Evolutionary conservation across 139 green algal species (phyloP).

Genomic region (Chlamydomonas eustigma): DNA sequence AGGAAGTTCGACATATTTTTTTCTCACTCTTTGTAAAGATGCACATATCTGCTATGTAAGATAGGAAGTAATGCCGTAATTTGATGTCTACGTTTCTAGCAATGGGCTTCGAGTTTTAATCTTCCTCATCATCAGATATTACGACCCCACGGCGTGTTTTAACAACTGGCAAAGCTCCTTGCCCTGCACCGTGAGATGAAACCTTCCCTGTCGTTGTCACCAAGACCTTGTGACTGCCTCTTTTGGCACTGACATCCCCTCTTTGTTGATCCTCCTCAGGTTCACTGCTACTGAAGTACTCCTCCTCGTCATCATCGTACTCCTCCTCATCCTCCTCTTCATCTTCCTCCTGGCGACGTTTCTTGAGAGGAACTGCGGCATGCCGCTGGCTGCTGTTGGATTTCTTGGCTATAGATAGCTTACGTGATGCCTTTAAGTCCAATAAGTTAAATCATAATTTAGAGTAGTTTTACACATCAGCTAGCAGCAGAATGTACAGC

Average conservation of each 20-base stretch:
- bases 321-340: constrained; percentile 14
- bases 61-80: too few relatives aligned
- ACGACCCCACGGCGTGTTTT: constrained; percentile 8
- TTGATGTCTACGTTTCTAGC: too few relatives aligned
- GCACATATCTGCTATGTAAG: too few relatives aligned
- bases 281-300: not conserved
- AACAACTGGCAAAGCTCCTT: not conserved
- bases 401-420: not conserved
- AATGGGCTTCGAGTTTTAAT: too few relatives aligned
- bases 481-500: too few relatives aligned
- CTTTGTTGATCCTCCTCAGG: not conserved
- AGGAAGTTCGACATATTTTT: too few relatives aligned
- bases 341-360: not conserved
- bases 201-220: too few relatives aligned
- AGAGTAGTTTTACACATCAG: too few relatives aligned
- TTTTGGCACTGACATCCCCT: not conserved
- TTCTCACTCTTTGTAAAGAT: too few relatives aligned
- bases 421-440: not conserved
- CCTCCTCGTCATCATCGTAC: constrained; percentile 9
- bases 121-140: constrained; percentile 6
- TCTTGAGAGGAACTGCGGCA: not conserved
- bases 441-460: too few relatives aligned
- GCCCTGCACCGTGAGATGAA: not conserved
- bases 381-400: not conserved
- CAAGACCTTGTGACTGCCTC: not conserved